Evolutionary conservation across 176 grass and related monocot species (phyloP), one percentile per base, ranked within the genome.

Genomic region (Pontederia paniculata): DNA sequence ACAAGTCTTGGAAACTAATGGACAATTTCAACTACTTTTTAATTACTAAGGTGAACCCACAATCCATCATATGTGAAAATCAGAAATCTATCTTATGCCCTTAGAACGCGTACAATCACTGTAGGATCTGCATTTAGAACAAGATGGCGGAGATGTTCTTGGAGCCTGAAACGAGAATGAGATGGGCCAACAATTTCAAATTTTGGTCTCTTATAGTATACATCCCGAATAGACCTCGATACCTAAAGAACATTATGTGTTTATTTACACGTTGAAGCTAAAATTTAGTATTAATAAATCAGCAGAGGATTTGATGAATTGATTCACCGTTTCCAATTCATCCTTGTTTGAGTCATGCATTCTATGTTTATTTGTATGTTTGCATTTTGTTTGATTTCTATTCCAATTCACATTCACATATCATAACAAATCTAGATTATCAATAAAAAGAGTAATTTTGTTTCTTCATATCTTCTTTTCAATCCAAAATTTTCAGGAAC

Each of bases 221-320:
- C 93, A 63, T 97, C 93, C 56, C 93, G 86, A 74, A 97, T 90
- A 15, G 80, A 81, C 73, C 93, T 86, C 76, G 93, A 97, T 68
- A 97, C 86, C 93, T 97, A 74, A 70, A 44, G 41, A 37, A 37
- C 3, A 6, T 37, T 37, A 37, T 37, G 7, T 37, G 28, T 37
- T n/a, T n/a, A n/a, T n/a, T n/a, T n/a, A n/a, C n/a, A n/a, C n/a
- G n/a, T n/a, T n/a, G n/a, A n/a, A n/a, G n/a, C n/a, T n/a, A n/a
- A n/a, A n/a, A n/a, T n/a, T n/a, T n/a, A n/a, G n/a, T n/a, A n/a
- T n/a, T n/a, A n/a, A n/a, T n/a, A n/a, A n/a, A n/a, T n/a, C n/a
- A n/a, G n/a, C n/a, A n/a, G n/a, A n/a, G n/a, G n/a, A n/a, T n/a
- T n/a, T n/a, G n/a, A n/a, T n/a, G n/a, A n/a, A n/a, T n/a, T n/a